These are phyloP conservation scores for Tetrahymena elliotti DNA, from an alignment of 73 alveolate genomes.

Conservation along the genomic window DNA sequence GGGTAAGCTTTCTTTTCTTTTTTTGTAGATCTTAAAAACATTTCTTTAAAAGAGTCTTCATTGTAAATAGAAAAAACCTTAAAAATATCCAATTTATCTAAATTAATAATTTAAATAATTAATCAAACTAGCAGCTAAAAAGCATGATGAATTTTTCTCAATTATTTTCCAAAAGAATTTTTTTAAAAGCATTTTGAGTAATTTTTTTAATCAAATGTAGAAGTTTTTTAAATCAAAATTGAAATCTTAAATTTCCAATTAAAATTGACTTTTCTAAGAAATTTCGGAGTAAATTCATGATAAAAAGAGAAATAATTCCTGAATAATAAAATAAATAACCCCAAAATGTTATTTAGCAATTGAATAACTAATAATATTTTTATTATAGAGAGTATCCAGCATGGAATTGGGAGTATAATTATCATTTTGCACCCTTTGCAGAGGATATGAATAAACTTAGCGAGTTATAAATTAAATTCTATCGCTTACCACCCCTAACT, in stretches of 20 bases:
- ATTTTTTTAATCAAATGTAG: no score
- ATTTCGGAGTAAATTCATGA: no score
- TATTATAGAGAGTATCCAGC: neutral
- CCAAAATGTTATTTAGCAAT: neutral
- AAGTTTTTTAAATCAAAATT: no score
- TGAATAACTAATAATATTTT: neutral
- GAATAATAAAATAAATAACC: neutral
- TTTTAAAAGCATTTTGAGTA: no score
- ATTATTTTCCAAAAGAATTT: no score
- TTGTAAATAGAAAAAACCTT: no score
- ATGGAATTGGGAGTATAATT: neutral
- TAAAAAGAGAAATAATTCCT: neutral
- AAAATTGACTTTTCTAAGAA: no score
- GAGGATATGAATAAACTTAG: neutral
- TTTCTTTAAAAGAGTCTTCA: neutral
- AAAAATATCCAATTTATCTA: no score
- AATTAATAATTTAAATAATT: no score
- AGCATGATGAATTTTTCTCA: no score
- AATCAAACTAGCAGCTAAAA: no score
- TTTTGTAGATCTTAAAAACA: neutral
- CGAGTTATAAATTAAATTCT: neutral
- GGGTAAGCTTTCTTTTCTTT: neutral
- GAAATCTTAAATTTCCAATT: no score
- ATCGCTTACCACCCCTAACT: constrained; percentile 1
- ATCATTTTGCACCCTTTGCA: neutral